Evolutionary conservation across 139 green algal species (phyloP), one percentile per base, ranked within the genome.

Genomic region (Coelastrella sp.): DNA sequence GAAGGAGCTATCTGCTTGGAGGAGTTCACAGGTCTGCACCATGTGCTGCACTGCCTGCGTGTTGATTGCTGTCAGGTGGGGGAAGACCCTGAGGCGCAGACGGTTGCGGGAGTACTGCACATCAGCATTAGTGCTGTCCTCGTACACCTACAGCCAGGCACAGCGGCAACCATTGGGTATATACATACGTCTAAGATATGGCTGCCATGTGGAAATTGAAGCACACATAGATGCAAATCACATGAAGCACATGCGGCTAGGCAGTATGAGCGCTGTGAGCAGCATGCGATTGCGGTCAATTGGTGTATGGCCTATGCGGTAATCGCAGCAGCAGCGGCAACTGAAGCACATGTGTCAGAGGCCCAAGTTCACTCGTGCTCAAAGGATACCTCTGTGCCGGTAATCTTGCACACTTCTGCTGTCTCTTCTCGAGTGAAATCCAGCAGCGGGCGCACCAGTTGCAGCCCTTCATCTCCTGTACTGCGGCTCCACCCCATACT

Each of bases 41-140:
- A 95, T 89, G 27, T 87, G 89, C 17, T 86, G n/a, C 49, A 93
- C 91, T 24, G 89, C 90, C 6, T 65, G 63, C 0, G 87, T 61
- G 74, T 93, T 93, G 90, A 95, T 88, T 11, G 8, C 12, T 9
- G 78, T 59, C 65, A 95, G 87, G 22, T 58, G 27, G 4, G 93
- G 91, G 84, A 94, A 78, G 20, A 94, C 60, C 75, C 90, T 58
- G 12, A 88, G 82, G 11, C 93, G 90, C 8, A 95, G 22, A 8
- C 78, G 72, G 87, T 95, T 95, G 68, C 93, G 93, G 17, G 87
- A 73, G 20, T 84, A 82, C 65, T 79, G 83, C 80, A 59, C 6
- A 82, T 93, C 86, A 35, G 56, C 87, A 78, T 95, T 95, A 22
- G 93, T 95, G 72, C 68, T 90, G 90, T 95, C 93, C 24, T 93